A percentile compares a stretch with the other conserved stretches of the same genome.
These are phyloP conservation scores for Apiospora aurea DNA, from an alignment of 2,329 filamentous ascomycete genomes.

Conservation along the genomic window DNA sequence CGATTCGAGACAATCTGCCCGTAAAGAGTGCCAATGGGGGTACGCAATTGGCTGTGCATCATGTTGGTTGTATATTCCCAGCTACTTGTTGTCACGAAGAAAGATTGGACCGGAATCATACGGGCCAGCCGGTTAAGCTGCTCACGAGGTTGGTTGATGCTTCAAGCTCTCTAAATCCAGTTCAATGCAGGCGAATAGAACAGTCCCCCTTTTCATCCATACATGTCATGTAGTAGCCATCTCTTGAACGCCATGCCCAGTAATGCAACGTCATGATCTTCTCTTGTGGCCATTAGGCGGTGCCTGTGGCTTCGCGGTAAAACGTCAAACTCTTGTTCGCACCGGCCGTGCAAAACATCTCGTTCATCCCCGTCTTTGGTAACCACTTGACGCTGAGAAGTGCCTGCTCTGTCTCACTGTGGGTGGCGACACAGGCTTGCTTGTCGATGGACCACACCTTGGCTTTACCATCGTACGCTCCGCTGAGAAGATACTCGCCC, in stretches of 20 bases:
- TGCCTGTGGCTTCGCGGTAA: slow-evolving; percentile 82
- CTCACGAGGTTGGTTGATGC: not conserved
- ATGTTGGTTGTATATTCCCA: not conserved
- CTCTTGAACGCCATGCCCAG: slow-evolving; percentile 23
- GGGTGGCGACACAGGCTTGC: slow-evolving; percentile 86
- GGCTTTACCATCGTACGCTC: slow-evolving; percentile 89
- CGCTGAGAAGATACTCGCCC: slow-evolving; percentile 89
- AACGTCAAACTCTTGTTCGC: slow-evolving; percentile 79
- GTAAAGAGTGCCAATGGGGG: not conserved
- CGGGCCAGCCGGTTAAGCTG: not conserved
- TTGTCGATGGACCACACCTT: slow-evolving; percentile 95
- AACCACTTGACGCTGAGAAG: slow-evolving; percentile 88
- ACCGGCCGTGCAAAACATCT: slow-evolving; percentile 80
- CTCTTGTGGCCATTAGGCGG: slow-evolving; percentile 11
- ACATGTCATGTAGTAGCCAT: slow-evolving; percentile 19
- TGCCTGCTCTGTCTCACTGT: slow-evolving; percentile 86
- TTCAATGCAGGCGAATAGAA: not conserved
- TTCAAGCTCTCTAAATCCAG: not conserved
- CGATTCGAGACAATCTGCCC: not conserved
- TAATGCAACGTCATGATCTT: slow-evolving; percentile 8
- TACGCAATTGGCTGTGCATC: not conserved
- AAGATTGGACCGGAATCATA: not conserved
- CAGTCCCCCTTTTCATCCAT: not conserved
- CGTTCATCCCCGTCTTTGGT: slow-evolving; percentile 72
- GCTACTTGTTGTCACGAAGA: not conserved